Evolutionary conservation across 495 filamentous ascomycete species (phyloP).

Genomic region (Hypoxylon crocopeplum): DNA sequence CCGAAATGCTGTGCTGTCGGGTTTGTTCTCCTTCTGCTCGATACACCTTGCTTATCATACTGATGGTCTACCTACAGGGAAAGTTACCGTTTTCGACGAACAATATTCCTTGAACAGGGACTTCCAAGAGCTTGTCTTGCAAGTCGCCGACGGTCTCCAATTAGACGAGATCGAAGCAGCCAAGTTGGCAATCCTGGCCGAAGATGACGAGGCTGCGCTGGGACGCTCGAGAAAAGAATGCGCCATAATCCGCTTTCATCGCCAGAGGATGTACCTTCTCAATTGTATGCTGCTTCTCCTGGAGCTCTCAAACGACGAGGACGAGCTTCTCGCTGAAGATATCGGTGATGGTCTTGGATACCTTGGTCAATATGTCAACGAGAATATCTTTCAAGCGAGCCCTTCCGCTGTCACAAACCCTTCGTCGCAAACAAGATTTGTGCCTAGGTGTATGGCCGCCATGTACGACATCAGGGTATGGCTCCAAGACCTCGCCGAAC

Average conservation of each 20-base stretch:
- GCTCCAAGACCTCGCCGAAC: conserved; percentile 74
- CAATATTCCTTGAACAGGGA: conserved; percentile 85
- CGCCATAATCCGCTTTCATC: conserved; percentile 84
- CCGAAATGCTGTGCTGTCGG: conserved; percentile 56
- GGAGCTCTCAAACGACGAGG: conserved; percentile 66
- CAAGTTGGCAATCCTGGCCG: conserved; percentile 69
- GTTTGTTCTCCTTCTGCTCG: conserved; percentile 29
- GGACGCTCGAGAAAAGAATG: conserved; percentile 73
- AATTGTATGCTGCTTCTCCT: conserved; percentile 81
- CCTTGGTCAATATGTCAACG: conserved; percentile 45
- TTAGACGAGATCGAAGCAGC: conserved; percentile 90
- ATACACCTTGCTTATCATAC: conserved; percentile 10
- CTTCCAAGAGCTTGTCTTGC: conserved; percentile 78
- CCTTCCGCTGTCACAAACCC: conserved; percentile 30
- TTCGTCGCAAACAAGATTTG: conserved; percentile 52
- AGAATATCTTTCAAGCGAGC: conserved; percentile 46
- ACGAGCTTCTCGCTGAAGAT: conserved; percentile 52
- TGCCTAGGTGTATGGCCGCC: conserved; percentile 70
- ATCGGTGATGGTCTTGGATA: conserved; percentile 45
- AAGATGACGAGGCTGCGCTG: conserved; percentile 66
- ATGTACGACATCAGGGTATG: conserved; percentile 77
- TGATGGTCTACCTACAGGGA: conserved; percentile 62
- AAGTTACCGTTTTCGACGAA: conserved; percentile 70
- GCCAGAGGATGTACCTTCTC: conserved; percentile 75
- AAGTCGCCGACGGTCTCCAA: conserved; percentile 84